Base-by-base conservation (phyloP, 305 asterid species). In the Fraxinus xanthoxyloides region DNA sequence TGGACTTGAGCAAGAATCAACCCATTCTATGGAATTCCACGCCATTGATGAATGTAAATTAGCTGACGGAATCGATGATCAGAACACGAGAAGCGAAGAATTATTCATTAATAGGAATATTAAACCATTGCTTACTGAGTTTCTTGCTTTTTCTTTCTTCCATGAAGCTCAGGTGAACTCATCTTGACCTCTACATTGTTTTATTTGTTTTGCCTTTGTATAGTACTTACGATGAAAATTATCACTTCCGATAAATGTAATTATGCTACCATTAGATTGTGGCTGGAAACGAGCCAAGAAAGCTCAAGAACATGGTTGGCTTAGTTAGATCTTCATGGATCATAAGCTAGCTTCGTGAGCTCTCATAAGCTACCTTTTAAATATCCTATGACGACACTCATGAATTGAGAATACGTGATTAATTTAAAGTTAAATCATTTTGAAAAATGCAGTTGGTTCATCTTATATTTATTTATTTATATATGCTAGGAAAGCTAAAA, bases 161-260 rank as follows among this genome's bases (percentile, higher is more conserved):
- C 89, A 90, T 7, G 98, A 92, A 87, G 94, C 91, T 84, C 97
- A 94, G 98, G 98, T 92, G 90, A 83, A 79, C 67, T 40, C 30
- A 15, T 77, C 31, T 65, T 30, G 76, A 79, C 77, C 76, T 79
- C 83, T 46, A 3, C 19, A 26, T 26, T 24, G 72, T 63, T 24
- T 63, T 63, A 63, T 24, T 63, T 63, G 35, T 24, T 7, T 61
- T 3, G 34, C 15, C 74, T 24, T 67, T 28, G 74, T 67, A 67
- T 67, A 26, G 36, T 67, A 28, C 19, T 67, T 28, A 15, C 0
- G 19, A 67, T 67, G 19, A 67, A 30, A 26, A 30, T 67, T 3
- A 12, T 67, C 74, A 67, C 74, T 26, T 67, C 12, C 26, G 8
- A 15, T 70, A 35, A 24, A 23, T 31, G 74, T 51, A 48, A 51